A percentile compares a stretch with the other conserved stretches of the same genome.
Conservation (phyloP, 768 basidiomycete species). For the Tricholomella constricta region DNA sequence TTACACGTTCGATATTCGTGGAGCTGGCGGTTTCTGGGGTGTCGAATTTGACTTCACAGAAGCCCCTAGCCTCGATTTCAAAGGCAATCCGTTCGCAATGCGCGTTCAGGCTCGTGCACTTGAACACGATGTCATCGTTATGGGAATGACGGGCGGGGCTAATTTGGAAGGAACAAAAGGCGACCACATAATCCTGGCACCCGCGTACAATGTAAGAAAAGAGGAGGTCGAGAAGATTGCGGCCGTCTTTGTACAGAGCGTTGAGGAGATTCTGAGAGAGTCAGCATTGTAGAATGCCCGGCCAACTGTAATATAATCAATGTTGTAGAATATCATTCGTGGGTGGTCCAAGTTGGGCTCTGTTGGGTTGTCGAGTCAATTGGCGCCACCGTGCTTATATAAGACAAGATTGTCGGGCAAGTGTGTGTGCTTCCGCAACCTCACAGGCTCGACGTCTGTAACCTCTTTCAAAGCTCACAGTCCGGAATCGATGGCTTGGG, state of each 20-base stretch:
- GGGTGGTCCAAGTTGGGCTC: too few relatives aligned
- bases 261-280: conserved; percentile 62
- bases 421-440: conserved; percentile 32
- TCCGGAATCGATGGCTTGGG: conserved; percentile 80
- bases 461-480: conserved; percentile 37
- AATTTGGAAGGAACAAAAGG: conserved; percentile 72
- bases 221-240: conserved; percentile 73
- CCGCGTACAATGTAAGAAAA: conserved; percentile 76
- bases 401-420: conserved; percentile 40
- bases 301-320: too few relatives aligned
- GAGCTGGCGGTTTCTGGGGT: conserved; percentile 82
- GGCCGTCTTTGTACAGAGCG: conserved; percentile 60
- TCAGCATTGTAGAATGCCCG: neutral
- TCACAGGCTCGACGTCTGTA: conserved; percentile 35
- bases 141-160: conserved; percentile 74
- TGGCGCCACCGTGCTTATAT: conserved; percentile 49
- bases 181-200: conserved; percentile 70
- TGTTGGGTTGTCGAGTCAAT: conserved; percentile 13
- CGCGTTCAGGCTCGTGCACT: conserved; percentile 71
- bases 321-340: too few relatives aligned
- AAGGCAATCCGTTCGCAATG: conserved; percentile 60
- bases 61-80: conserved; percentile 48
- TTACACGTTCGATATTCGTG: conserved; percentile 78
- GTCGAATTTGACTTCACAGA: conserved; percentile 78
- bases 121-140: conserved; percentile 65